Evolutionary conservation across 768 basidiomycete genomes (phyloP).

Genomic region (Lactarius trivialis): DNA sequence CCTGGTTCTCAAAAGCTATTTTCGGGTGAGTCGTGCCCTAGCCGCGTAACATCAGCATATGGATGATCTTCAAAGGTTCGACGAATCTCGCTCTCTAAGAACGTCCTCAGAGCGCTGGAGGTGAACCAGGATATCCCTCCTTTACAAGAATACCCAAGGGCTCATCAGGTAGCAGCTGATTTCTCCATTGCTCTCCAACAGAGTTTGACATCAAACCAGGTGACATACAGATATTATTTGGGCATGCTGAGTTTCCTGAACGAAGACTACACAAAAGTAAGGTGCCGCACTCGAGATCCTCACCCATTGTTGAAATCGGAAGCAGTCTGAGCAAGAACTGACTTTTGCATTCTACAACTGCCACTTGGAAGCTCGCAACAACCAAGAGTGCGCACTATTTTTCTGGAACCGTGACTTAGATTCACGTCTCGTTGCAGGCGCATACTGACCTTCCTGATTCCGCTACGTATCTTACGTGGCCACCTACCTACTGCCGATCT

Average conservation of each 20-base stretch:
- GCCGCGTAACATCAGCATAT: not conserved
- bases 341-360: conserved; percentile 84
- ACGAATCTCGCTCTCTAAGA: conserved; percentile 86
- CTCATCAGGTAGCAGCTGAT: conserved; percentile 62
- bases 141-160: conserved; percentile 65
- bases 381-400: conserved; percentile 66
- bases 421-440: conserved; percentile 46
- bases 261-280: conserved; percentile 90
- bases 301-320: not conserved
- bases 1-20: conserved; percentile 89
- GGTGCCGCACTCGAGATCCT: conserved; percentile 34
- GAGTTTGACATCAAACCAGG: conserved; percentile 39
- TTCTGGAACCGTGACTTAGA: not conserved
- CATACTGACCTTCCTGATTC: conserved; percentile 85
- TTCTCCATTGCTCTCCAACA: conserved; percentile 20
- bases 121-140: conserved; percentile 83
- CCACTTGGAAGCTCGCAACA: conserved; percentile 57
- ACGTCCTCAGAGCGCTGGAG: conserved; percentile 81
- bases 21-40: conserved; percentile 53
- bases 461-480: conserved; percentile 81
- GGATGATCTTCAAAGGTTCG: conserved; percentile 54
- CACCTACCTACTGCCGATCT: conserved; percentile 73
- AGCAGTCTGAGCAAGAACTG: conserved; percentile 80
- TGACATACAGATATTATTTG: conserved; percentile 90
- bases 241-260: conserved; percentile 93